phyloP scores from a whole-genome alignment of 306 rosid genomes.

The Amphicarpaea edgeworthii region DNA sequence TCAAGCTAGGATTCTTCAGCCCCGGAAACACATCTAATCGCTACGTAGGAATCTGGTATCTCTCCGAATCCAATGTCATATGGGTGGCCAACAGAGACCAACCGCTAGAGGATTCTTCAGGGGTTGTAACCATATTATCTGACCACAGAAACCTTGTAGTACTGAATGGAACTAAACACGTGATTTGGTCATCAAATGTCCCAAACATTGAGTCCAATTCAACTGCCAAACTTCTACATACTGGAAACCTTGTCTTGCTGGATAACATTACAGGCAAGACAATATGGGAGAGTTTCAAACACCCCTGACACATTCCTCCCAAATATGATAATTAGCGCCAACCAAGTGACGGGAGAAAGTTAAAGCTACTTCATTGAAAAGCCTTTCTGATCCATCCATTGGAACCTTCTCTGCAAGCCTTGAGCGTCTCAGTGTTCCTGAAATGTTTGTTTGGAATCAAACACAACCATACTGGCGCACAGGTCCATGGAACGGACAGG shows the following conservation, averaged over 20 bases:
- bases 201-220: slow-evolving; percentile 10
- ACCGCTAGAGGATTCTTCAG: slow-evolving; percentile 43
- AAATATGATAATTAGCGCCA: too few relatives aligned
- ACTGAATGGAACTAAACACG: slow-evolving; percentile 17
- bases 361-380: slow-evolving; percentile 44
- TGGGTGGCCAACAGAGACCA: slow-evolving; percentile 58
- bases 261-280: slow-evolving; percentile 13
- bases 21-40: slow-evolving; percentile 38
- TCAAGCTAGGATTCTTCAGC: slow-evolving; percentile 60
- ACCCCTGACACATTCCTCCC: background rate
- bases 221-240: slow-evolving; percentile 37
- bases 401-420: too few relatives aligned
- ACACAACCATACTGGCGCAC: too few relatives aligned
- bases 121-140: slow-evolving; percentile 41
- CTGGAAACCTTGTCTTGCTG: slow-evolving; percentile 52
- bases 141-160: slow-evolving; percentile 41
- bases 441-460: too few relatives aligned
- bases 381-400: slow-evolving; percentile 38
- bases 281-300: slow-evolving; percentile 56
- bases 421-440: too few relatives aligned
- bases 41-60: slow-evolving; percentile 58
- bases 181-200: slow-evolving; percentile 55
- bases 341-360: too few relatives aligned
- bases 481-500: too few relatives aligned
- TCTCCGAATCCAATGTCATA: background rate